Conservation (phyloP, 2,329 filamentous ascomycete genomes). For the Fulvia fulva region DNA sequence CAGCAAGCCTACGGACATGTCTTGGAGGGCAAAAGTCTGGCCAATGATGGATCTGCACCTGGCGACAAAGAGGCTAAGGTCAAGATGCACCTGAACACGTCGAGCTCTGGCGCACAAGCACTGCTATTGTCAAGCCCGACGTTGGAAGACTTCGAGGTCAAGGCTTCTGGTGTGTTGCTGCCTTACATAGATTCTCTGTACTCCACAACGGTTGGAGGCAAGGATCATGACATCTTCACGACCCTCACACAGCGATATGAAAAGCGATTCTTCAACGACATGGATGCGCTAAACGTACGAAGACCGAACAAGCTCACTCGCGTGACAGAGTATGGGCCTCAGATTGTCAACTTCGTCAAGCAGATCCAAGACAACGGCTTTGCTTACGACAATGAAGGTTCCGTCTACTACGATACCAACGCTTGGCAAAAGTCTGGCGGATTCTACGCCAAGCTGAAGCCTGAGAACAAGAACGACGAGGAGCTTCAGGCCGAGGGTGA, state of each 20-base stretch:
- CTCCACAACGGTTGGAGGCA: conserved; percentile 54
- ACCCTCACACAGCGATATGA: conserved; percentile 83
- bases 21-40: conserved; percentile 52
- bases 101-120: conserved; percentile 51
- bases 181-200: conserved; percentile 72
- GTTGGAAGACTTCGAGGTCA: conserved; percentile 50
- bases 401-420: conserved; percentile 89
- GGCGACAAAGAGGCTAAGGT: conserved; percentile 80
- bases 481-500: conserved; percentile 84
- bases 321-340: conserved; percentile 86
- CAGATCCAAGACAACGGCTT: conserved; percentile 80
- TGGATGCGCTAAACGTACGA: conserved; percentile 80
- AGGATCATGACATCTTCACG: conserved; percentile 74
- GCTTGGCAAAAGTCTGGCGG: conserved; percentile 83
- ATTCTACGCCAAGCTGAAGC: conserved; percentile 78
- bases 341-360: conserved; percentile 82
- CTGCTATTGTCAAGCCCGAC: conserved; percentile 36
- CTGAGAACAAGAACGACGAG: conserved; percentile 80
- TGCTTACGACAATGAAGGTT: conserved; percentile 67
- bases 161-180: conserved; percentile 65
- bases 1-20: conserved; percentile 53
- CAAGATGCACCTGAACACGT: conserved; percentile 79
- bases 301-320: conserved; percentile 77
- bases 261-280: conserved; percentile 80
- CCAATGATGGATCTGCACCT: conserved; percentile 50